Evolutionary conservation across 177 flowering plant species (phyloP).

Genomic region (Telopea speciosissima): DNA sequence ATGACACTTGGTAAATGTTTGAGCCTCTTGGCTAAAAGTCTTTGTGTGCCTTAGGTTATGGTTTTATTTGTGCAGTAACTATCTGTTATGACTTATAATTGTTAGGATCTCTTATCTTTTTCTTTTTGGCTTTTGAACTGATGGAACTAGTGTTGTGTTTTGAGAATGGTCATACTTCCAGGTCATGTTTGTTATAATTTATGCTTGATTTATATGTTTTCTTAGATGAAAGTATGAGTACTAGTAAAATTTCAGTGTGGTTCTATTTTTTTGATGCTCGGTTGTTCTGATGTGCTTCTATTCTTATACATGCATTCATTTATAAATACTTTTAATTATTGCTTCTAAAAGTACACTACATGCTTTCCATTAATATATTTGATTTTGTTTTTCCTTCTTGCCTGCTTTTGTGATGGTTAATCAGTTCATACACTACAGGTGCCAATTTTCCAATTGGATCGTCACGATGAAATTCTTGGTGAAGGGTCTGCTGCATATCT

Average conservation of each 20-base stretch:
- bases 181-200: no score
- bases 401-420: not conserved
- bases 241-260: not conserved
- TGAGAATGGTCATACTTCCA: not conserved
- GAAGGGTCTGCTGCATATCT: constrained; percentile 38
- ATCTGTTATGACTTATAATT: no score
- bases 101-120: no score
- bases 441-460: constrained; percentile 36
- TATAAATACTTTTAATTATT: no score
- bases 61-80: no score
- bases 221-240: no score
- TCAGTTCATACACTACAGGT: constrained; percentile 31
- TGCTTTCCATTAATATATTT: constrained; percentile 1
- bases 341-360: not conserved
- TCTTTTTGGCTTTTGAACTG: not conserved
- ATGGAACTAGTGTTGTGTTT: not conserved
- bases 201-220: not conserved
- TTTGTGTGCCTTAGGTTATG: not conserved
- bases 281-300: not conserved
- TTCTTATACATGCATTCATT: not conserved
- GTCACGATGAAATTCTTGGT: constrained; percentile 39
- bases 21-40: not conserved
- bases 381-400: not conserved
- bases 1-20: not conserved
- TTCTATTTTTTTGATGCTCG: not conserved